Evolutionary conservation across 2,329 filamentous ascomycete species (phyloP), one percentile per base, ranked within the genome.

Genomic region (Curvularia sp.): DNA sequence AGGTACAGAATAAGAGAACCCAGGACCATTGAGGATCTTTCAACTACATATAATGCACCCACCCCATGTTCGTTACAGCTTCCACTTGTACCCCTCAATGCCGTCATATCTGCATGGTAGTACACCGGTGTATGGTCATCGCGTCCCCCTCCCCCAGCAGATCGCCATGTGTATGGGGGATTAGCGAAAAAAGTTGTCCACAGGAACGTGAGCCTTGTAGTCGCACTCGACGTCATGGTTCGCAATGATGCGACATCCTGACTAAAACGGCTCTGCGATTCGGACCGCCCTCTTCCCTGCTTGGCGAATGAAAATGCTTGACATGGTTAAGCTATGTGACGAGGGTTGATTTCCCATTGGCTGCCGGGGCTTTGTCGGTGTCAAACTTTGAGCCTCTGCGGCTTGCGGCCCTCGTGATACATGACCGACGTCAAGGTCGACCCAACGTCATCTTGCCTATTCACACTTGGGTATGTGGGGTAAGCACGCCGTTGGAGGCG

Each of bases 191-290:
- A 20, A 39, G 33, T 15, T 22, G 31, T 44, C 18, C 39, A 31
- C 22, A 28, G n/a, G 49, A 53, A 30, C 13, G 51, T 46, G 38
- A 38, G 24, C 46, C n/a, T 30, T 15, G 28, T 20, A 26, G 44
- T 33, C 28, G 30, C 41, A n/a, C 6, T 18, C 48, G 53, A 59
- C 57, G 57, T 59, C 57, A 59, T 56, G 41, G 20, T 51, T 38
- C 39, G 38, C 49, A n/a, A 49, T 49, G 55, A 15, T 31, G 30
- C 35, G 33, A 26, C 15, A 47, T 20, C 35, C 8, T 30, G 22
- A 39, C 13, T 30, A n/a, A 31, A 46, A 13, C 49, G 57, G 33
- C 31, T 33, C 13, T 22, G 26, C 53, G 47, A 56, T 42, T 22
- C 28, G 31, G 28, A 51, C 47, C 33, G 53, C 31, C 28, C 22